Evolutionary conservation across 2,329 filamentous ascomycete genomes (phyloP), one percentile per base, ranked within the genome.

Genomic region (Dendryphion nanum): DNA sequence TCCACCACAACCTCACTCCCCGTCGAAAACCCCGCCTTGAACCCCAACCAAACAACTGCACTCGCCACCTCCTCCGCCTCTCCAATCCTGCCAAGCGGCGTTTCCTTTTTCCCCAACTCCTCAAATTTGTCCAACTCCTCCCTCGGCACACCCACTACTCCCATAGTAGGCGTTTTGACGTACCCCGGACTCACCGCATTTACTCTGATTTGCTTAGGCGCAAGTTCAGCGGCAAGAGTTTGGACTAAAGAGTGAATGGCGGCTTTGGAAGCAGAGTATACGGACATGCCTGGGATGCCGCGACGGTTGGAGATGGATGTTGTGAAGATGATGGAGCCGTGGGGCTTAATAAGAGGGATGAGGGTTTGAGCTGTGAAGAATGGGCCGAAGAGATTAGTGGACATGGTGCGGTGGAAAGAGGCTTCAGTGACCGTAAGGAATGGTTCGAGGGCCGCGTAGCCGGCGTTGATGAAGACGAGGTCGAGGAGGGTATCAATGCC

Each of bases 181-280:
- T 16, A 42, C 8, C 40, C 35, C 5, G 40, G 40, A 26, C 30
- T 38, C n/a, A 42, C 35, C 5, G 31, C 30, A 24, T 38, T 42
- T n/a, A 42, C 40, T 8, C 40, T 17, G 18, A 42, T 32, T 10
- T 30, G 24, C 30, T 16, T 29, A 13, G 19, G 10, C 5, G 35
- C 24, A 4, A 42, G 24, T 26, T 42, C 35, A 5, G 40, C 35
- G 93, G 94, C 48, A 8, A 26, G 23, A 8, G 23, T 26, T n/a
- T 26, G 23, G 8, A n/a, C n/a, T 8, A 26, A 26, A 8, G 77
- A 83, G 50, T 83, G 78, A 37, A 94, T 83, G 1, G 89, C 89
- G n/a, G 88, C 86, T 70, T 95, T 94, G 44, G 85, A 88, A 3
- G 88, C 86, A 63, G 89, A 94, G 74, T 95, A 95, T 58, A 94